Conservation (phyloP, 805 yeast species). For the Yamadazyma nakazawae region DNA sequence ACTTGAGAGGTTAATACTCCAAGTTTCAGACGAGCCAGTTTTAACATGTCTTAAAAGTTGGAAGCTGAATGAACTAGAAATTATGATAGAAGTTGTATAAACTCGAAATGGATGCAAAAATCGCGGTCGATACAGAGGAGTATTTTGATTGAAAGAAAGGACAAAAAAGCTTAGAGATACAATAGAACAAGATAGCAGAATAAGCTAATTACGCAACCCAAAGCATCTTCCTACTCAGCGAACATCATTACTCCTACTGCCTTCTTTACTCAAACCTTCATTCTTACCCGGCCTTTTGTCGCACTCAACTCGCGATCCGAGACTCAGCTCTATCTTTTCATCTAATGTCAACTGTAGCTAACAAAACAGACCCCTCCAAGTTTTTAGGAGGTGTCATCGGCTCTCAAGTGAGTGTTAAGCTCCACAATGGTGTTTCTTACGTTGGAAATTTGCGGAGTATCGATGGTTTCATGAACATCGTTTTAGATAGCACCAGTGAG, state of each 20-base stretch:
- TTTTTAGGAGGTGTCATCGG: conserved; percentile 81
- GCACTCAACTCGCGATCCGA: conserved; percentile 1
- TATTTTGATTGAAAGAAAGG: no score
- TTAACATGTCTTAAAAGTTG: background rate
- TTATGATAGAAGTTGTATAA: background rate
- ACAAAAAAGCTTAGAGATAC: background rate
- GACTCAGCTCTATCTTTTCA: background rate
- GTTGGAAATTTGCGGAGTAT: conserved; percentile 70
- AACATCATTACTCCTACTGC: background rate
- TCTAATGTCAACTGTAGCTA: conserved; percentile 10
- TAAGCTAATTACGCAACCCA: no score
- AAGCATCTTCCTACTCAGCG: background rate
- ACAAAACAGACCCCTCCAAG: conserved; percentile 60
- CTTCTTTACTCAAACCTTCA: no score
- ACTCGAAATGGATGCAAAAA: background rate
- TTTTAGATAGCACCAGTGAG: conserved; percentile 76
- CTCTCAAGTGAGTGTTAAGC: conserved; percentile 73
- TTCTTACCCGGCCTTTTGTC: conserved; percentile 6
- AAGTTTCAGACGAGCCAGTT: background rate
- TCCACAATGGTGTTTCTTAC: conserved; percentile 84
- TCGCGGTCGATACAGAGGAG: background rate
- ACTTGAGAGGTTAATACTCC: background rate
- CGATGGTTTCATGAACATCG: conserved; percentile 96
- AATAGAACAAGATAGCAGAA: background rate
- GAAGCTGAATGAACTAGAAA: background rate